These are phyloP conservation scores for Verruconis gallopava DNA, from an alignment of 2,329 filamentous ascomycete species.

Conservation along the genomic window DNA sequence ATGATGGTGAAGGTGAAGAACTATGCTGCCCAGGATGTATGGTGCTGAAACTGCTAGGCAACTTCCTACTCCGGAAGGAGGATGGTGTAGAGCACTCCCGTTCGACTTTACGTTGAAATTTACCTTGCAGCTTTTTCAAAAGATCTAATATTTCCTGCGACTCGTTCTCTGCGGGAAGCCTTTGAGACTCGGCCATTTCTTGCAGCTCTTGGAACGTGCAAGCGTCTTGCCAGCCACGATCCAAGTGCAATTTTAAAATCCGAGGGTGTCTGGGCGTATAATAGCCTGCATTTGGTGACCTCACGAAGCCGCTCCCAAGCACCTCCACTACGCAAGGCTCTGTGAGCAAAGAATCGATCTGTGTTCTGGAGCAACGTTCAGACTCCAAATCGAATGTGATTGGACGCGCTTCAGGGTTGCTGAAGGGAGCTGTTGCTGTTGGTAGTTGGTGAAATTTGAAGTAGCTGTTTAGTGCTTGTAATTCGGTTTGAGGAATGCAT, in stretches of 20 bases:
- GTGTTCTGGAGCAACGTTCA: slow-evolving; percentile 9
- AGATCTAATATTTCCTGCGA: slow-evolving; percentile 8
- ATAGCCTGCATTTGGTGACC: slow-evolving; percentile 53
- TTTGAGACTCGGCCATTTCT: slow-evolving; percentile 46
- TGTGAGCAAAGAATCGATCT: slow-evolving; percentile 45
- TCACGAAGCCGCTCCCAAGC: slow-evolving; percentile 68
- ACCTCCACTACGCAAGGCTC: slow-evolving; percentile 68
- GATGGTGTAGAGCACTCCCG: slow-evolving; percentile 3
- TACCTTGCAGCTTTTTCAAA: slow-evolving; percentile 5
- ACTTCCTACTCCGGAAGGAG: neutral
- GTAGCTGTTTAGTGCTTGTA: slow-evolving; percentile 30
- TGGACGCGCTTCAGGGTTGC: slow-evolving; percentile 13
- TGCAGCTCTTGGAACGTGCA: slow-evolving; percentile 60
- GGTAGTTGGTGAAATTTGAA: slow-evolving; percentile 25
- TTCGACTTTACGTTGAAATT: slow-evolving; percentile 4
- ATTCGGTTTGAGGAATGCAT: slow-evolving; percentile 32
- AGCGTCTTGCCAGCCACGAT: slow-evolving; percentile 56
- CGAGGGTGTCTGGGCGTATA: slow-evolving; percentile 66
- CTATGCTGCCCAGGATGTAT: no score
- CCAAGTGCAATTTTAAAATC: slow-evolving; percentile 64
- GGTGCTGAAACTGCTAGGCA: neutral
- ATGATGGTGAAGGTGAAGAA: no score
- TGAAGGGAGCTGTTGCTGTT: slow-evolving; percentile 16
- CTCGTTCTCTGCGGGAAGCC: slow-evolving; percentile 28
- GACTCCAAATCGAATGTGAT: slow-evolving; percentile 12